These are phyloP conservation scores for Cardiospermum halicacabum DNA, from an alignment of 345 rosid species.

Conservation along the genomic window DNA sequence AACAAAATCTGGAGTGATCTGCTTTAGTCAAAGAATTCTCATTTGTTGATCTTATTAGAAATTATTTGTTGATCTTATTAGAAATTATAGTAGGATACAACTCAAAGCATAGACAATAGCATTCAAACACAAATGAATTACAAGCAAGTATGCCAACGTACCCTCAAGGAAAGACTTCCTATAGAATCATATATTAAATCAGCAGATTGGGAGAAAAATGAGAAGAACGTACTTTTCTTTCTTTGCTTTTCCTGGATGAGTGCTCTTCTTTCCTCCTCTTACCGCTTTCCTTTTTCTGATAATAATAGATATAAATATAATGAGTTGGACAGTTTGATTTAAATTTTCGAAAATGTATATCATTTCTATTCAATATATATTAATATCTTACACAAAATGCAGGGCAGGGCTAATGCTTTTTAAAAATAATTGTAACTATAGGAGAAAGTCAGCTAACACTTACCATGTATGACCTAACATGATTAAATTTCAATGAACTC, in stretches of 20 bases:
- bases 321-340: constrained; percentile 6
- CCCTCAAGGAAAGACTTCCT: neutral
- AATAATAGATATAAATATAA: constrained; percentile 13
- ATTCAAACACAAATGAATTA: neutral
- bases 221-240: constrained; percentile 57
- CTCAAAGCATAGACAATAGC: neutral
- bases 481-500: constrained; percentile 4
- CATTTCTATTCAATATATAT: too few species aligned
- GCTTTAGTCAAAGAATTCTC: neutral
- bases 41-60: neutral
- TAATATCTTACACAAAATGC: too few species aligned
- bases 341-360: neutral
- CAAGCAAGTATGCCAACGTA: neutral
- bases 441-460: too few species aligned
- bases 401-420: too few species aligned
- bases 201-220: neutral
- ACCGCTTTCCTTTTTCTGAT: constrained; percentile 76
- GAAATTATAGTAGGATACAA: neutral
- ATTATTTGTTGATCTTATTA: neutral
- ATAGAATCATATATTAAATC: neutral
- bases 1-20: neutral
- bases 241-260: constrained; percentile 71
- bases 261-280: constrained; percentile 84
- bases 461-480: neutral
- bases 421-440: too few species aligned